These are phyloP conservation scores for Mycosphaerella sp. DNA, from an alignment of 2,329 filamentous ascomycete species.

Conservation along the genomic window DNA sequence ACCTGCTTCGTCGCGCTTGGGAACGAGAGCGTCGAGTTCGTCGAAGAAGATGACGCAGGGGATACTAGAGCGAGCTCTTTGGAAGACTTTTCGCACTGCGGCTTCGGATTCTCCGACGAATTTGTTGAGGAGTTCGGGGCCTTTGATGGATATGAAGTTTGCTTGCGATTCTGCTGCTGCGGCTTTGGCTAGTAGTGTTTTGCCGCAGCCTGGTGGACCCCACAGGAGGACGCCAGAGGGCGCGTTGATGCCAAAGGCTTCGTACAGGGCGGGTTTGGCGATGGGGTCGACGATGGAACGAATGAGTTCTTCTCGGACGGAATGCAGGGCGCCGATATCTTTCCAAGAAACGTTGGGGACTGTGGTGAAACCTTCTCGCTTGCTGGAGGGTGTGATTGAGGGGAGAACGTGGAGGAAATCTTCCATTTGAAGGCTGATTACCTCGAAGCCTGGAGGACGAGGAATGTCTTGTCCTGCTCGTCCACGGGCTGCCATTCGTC, in stretches of 20 bases:
- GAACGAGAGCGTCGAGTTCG: slow-evolving; percentile 88
- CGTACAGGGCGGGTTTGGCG: slow-evolving; percentile 70
- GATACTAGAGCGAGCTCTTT: slow-evolving; percentile 73
- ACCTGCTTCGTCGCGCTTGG: slow-evolving; percentile 67
- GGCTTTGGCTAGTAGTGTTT: slow-evolving; percentile 91
- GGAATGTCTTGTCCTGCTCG: slow-evolving; percentile 38
- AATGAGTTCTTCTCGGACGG: slow-evolving; percentile 74
- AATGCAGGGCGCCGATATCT: slow-evolving; percentile 77
- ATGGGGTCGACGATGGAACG: slow-evolving; percentile 88
- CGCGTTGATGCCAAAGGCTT: slow-evolving; percentile 67
- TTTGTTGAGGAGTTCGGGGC: slow-evolving; percentile 92
- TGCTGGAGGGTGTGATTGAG: slow-evolving; percentile 70
- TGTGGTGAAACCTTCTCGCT: slow-evolving; percentile 89
- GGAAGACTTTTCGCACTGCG: slow-evolving; percentile 85
- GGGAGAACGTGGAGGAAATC: slow-evolving; percentile 71
- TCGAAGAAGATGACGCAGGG: slow-evolving; percentile 98
- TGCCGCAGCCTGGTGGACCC: slow-evolving; percentile 94
- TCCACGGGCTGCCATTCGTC: slow-evolving; percentile 42
- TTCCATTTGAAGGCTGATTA: slow-evolving; percentile 55
- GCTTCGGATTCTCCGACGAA: slow-evolving; percentile 96
- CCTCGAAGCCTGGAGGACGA: slow-evolving; percentile 49
- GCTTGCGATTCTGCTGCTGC: slow-evolving; percentile 93
- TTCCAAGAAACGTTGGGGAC: slow-evolving; percentile 91
- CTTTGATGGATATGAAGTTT: slow-evolving; percentile 97
- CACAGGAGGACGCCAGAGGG: slow-evolving; percentile 88